phyloP scores from a whole-genome alignment of 192 early-diverging fungal species.

The Glomus cerebriforme region DNA sequence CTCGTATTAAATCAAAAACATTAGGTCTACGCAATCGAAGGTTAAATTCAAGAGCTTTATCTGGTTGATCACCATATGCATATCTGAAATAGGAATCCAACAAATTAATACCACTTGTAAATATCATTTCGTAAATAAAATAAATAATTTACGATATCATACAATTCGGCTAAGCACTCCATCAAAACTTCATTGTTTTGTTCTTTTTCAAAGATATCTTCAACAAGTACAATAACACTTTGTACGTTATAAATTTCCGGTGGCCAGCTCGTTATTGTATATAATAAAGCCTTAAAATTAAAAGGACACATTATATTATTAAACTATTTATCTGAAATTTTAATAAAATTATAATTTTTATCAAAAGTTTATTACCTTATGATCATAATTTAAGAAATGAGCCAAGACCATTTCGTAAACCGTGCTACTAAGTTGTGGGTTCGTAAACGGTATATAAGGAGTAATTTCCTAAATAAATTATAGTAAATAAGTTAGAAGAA shows the following conservation, averaged over 20 bases:
- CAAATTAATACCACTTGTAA: background rate
- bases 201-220: slow-evolving; percentile 63
- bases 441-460: slow-evolving; percentile 72
- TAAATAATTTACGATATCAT: slow-evolving; percentile 36
- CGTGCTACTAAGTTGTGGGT: slow-evolving; percentile 73
- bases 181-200: slow-evolving; percentile 61
- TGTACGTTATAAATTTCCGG: slow-evolving; percentile 71
- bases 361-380: slow-evolving; percentile 47
- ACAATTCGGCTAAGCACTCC: slow-evolving; percentile 76
- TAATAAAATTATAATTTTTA: slow-evolving; percentile 5
- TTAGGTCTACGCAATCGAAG: slow-evolving; percentile 69
- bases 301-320: background rate
- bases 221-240: slow-evolving; percentile 76
- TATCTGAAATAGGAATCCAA: slow-evolving; percentile 50
- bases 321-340: background rate
- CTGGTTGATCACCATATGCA: slow-evolving; percentile 67
- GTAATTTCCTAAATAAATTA: slow-evolving; percentile 60
- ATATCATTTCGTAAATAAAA: background rate
- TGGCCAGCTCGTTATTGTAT: slow-evolving; percentile 80
- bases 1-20: slow-evolving; percentile 74
- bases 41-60: slow-evolving; percentile 81
- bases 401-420: slow-evolving; percentile 90
- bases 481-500: background rate
- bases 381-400: slow-evolving; percentile 66
- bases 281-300: slow-evolving; percentile 43